These are phyloP conservation scores for Fraxinus latifolia DNA, from an alignment of 305 asterid genomes.

Conservation along the genomic window DNA sequence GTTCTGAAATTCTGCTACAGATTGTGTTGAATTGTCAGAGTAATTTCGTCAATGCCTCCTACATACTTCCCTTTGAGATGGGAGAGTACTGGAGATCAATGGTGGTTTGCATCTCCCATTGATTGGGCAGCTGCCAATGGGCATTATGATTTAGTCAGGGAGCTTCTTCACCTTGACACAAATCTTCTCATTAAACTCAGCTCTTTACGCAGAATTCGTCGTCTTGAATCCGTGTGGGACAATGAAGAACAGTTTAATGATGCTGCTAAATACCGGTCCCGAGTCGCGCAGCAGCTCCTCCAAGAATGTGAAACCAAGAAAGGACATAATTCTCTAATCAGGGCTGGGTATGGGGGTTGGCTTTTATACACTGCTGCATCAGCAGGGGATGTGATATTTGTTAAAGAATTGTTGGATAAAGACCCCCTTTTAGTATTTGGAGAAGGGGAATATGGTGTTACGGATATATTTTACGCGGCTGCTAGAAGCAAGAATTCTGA, in stretches of 20 bases:
- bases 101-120: slow-evolving; percentile 97
- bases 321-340: slow-evolving; percentile 56
- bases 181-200: slow-evolving; percentile 79
- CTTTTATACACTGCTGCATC: slow-evolving; percentile 83
- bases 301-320: slow-evolving; percentile 46
- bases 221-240: slow-evolving; percentile 92
- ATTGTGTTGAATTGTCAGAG: background rate
- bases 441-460: slow-evolving; percentile 87
- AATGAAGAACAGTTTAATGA: slow-evolving; percentile 50
- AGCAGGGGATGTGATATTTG: slow-evolving; percentile 63
- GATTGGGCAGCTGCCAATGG: slow-evolving; percentile 98
- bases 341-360: slow-evolving; percentile 95
- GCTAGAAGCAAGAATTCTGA: slow-evolving; percentile 55
- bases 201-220: slow-evolving; percentile 69
- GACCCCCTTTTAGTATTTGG: slow-evolving; percentile 77
- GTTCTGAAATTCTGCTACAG: background rate
- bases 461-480: slow-evolving; percentile 76
- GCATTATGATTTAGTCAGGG: slow-evolving; percentile 73
- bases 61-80: slow-evolving; percentile 66
- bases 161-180: slow-evolving; percentile 72
- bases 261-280: slow-evolving; percentile 63
- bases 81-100: slow-evolving; percentile 84
- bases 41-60: slow-evolving; percentile 37
- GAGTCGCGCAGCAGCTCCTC: slow-evolving; percentile 57
- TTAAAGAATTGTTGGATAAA: slow-evolving; percentile 49